Conservation (phyloP, 1,284 basidiomycete genomes). For the Meira nashicola region DNA sequence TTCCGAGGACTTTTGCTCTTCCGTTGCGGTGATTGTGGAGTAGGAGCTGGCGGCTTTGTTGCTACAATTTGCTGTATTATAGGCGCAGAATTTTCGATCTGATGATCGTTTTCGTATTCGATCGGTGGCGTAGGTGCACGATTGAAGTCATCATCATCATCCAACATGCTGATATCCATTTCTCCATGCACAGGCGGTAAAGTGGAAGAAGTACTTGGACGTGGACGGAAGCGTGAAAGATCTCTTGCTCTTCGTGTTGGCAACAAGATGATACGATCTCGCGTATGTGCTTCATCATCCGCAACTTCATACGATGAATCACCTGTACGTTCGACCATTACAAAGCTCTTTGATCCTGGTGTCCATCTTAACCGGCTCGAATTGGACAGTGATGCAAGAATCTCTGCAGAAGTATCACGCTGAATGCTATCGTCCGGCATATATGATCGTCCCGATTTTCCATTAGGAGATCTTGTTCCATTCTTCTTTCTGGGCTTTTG, state of each 20-base stretch:
- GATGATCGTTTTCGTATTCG: background rate
- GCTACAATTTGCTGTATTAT: no score
- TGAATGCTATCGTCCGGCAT: background rate
- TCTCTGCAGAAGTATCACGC: background rate
- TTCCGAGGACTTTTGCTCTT: no score
- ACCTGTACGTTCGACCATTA: background rate
- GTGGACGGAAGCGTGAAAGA: background rate
- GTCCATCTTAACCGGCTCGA: background rate
- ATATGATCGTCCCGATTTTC: background rate
- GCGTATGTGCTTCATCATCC: constrained; percentile 1
- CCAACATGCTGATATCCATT: background rate
- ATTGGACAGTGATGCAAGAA: no score
- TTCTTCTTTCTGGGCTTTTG: no score
- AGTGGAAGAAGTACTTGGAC: background rate
- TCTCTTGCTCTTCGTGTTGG: background rate
- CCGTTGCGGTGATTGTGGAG: no score
- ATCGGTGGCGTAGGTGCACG: background rate
- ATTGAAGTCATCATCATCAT: background rate
- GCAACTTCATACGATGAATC: background rate
- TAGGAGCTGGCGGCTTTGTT: no score
- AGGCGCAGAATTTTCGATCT: background rate
- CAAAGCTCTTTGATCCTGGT: background rate
- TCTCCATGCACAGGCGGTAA: background rate
- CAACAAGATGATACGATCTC: background rate
- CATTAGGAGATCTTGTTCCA: background rate